These are phyloP conservation scores for Castanopsis chinensis DNA, from an alignment of 306 rosid species.

Conservation along the genomic window DNA sequence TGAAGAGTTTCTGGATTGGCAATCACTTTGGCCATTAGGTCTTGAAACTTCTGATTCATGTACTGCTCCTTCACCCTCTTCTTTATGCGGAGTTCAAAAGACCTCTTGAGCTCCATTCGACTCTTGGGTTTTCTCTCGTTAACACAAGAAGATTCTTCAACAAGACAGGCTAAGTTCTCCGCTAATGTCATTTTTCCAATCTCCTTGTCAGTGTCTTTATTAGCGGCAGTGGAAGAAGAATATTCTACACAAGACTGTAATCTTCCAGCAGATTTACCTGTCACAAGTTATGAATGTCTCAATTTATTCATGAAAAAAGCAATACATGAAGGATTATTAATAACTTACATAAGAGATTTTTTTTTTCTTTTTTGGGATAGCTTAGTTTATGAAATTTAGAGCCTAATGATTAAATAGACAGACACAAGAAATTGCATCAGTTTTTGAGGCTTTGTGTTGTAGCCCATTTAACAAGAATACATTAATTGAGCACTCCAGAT, in stretches of 20 bases:
- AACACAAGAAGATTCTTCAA: constrained; percentile 43
- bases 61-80: constrained; percentile 72
- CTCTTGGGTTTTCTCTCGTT: constrained; percentile 35
- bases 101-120: constrained; percentile 70
- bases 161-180: constrained; percentile 56
- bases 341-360: not conserved
- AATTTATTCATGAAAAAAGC: not conserved
- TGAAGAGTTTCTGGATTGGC: constrained; percentile 65
- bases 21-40: constrained; percentile 62
- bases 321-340: not conserved
- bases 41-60: constrained; percentile 57
- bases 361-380: not conserved
- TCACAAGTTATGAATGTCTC: not conserved
- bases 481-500: not conserved
- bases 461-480: not conserved
- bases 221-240: constrained; percentile 28
- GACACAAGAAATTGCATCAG: not conserved
- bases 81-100: constrained; percentile 55
- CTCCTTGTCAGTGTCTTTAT: constrained; percentile 13
- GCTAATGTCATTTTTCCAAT: constrained; percentile 45
- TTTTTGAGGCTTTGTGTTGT: not conserved
- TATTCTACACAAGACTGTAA: constrained; percentile 2
- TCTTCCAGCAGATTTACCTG: constrained; percentile 29
- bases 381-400: not conserved
- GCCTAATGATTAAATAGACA: not conserved